A percentile compares a stretch with the other conserved stretches of the same genome.
phyloP scores from a whole-genome alignment of 495 filamentous ascomycete genomes.

The Tuber magnatum region DNA sequence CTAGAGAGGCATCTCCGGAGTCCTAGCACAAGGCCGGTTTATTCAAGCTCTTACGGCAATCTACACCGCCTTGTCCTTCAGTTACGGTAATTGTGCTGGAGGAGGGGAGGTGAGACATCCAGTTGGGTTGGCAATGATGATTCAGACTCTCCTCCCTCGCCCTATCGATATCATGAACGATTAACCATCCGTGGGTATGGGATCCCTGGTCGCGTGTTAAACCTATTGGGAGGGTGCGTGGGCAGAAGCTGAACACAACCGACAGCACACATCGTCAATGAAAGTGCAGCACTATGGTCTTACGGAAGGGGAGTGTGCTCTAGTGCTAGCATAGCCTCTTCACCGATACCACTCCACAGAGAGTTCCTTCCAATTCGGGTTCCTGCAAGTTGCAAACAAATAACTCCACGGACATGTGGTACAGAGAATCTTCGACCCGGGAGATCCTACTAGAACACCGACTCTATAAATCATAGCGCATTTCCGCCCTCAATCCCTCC shows the following conservation, averaged over 20 bases:
- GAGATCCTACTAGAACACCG: background rate
- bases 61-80: background rate
- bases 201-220: background rate
- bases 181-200: background rate
- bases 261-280: background rate
- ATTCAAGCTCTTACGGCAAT: background rate
- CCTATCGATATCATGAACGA: background rate
- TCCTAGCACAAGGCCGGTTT: background rate
- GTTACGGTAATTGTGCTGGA: background rate
- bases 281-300: background rate
- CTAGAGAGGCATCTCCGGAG: background rate
- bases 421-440: background rate
- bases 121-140: background rate
- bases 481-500: background rate
- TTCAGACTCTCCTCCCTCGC: background rate
- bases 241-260: background rate
- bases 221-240: background rate
- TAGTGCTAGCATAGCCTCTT: background rate
- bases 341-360: background rate
- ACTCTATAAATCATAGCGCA: background rate
- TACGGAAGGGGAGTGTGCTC: background rate
- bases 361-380: slow-evolving; percentile 1
- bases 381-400: background rate
- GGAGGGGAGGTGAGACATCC: background rate
- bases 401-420: background rate